phyloP scores from a whole-genome alignment of 2,329 filamentous ascomycete species.

The Paracoccidioides lutzii region DNA sequence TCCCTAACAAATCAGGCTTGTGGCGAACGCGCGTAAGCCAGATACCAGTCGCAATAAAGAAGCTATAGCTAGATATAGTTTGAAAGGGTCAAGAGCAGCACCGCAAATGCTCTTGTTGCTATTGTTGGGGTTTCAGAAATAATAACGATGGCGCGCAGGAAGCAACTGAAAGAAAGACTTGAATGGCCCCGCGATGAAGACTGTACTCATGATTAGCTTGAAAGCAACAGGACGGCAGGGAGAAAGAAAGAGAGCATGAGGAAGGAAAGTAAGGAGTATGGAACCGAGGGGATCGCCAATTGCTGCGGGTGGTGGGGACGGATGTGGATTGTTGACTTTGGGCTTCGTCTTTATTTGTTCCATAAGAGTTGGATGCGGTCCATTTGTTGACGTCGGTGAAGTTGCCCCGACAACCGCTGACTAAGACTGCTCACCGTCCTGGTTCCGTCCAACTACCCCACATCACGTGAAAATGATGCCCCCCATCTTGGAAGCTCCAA shows the following conservation, averaged over 20 bases:
- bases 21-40: background rate
- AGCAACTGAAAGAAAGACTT: background rate
- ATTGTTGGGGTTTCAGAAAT: background rate
- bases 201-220: background rate
- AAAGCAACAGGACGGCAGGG: background rate
- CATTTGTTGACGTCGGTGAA: conserved; percentile 18
- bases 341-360: background rate
- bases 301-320: background rate
- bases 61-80: background rate
- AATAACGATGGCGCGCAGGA: background rate
- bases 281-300: background rate
- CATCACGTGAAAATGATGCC: conserved; percentile 5
- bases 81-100: background rate
- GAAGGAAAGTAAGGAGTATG: background rate
- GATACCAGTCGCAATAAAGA: background rate
- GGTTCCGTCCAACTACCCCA: conserved; percentile 19
- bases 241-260: background rate
- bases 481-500: too few species aligned
- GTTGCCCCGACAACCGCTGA: conserved; percentile 28
- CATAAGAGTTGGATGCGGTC: conserved; percentile 5
- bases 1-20: conserved; percentile 10
- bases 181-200: background rate
- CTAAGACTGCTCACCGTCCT: conserved; percentile 18
- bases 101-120: background rate
- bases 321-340: background rate